Conservation (phyloP, 1,139 yeast genomes). For the Yamadazyma aaseri region DNA sequence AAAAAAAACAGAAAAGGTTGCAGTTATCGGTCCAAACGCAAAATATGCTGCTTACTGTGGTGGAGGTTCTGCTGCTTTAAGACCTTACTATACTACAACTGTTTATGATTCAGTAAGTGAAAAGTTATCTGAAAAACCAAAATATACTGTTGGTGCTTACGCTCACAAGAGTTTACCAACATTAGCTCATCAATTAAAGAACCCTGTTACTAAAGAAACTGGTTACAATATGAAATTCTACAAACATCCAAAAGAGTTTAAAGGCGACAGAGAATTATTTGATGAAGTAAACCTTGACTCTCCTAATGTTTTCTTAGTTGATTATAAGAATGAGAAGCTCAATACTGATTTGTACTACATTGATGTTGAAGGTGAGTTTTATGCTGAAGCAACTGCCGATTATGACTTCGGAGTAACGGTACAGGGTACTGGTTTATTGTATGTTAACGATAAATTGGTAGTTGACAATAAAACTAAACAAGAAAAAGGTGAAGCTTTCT, state of each 20-base stretch:
- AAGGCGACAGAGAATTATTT: conserved; percentile 23
- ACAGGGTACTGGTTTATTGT: conserved; percentile 53
- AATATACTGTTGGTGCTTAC: conserved; percentile 21
- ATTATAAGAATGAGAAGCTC: conserved; percentile 35
- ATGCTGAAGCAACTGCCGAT: conserved; percentile 45
- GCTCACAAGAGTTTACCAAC: conserved; percentile 28
- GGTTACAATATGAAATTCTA: conserved; percentile 41
- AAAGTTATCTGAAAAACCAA: conserved; percentile 19
- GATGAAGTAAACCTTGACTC: conserved; percentile 35
- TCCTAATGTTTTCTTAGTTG: conserved; percentile 44
- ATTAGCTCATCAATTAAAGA: conserved; percentile 21
- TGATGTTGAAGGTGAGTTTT: conserved; percentile 44
- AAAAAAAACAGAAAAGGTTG: conserved; percentile 21
- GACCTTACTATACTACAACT: conserved; percentile 29
- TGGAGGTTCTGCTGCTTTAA: conserved; percentile 36
- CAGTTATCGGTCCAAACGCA: conserved; percentile 38
- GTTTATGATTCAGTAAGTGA: conserved; percentile 28
- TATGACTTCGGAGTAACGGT: conserved; percentile 53
- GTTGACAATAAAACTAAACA: conserved; percentile 58
- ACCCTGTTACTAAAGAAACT: conserved; percentile 33
- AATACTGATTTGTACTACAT: conserved; percentile 29
- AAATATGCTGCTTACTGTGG: conserved; percentile 29
- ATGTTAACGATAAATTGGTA: conserved; percentile 48
- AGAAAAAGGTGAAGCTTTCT: conserved; percentile 44
- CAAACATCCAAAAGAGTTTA: conserved; percentile 22